Conservation (phyloP, 2,329 filamentous ascomycete species). For the Monosporascus ibericus region DNA sequence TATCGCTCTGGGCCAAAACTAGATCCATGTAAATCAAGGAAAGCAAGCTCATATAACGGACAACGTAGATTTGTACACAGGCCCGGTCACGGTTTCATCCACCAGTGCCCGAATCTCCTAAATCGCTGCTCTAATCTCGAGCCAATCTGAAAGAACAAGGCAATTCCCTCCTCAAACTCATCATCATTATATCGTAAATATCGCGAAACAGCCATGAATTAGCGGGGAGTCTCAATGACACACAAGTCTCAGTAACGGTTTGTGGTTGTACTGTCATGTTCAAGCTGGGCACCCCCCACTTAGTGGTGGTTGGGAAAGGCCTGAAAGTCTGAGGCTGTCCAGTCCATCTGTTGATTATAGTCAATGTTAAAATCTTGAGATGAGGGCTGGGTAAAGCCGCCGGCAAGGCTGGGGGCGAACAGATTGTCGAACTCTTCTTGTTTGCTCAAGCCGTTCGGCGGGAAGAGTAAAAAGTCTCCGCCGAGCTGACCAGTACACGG, state of each 20-base stretch:
- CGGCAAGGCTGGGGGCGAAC: slow-evolving; percentile 45
- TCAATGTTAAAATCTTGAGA: slow-evolving; percentile 41
- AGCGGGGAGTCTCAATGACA: background rate
- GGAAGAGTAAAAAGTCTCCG: slow-evolving; percentile 62
- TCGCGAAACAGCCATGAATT: background rate
- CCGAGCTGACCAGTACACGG: slow-evolving; percentile 35
- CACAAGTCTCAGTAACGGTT: background rate
- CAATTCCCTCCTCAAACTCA: slow-evolving; percentile 9
- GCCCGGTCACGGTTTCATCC: background rate
- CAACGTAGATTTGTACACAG: background rate
- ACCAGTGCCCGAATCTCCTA: background rate
- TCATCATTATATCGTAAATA: slow-evolving; percentile 23
- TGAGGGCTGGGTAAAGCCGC: slow-evolving; percentile 46
- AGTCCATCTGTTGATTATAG: slow-evolving; percentile 22
- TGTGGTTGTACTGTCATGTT: no score
- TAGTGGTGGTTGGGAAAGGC: slow-evolving; percentile 13
- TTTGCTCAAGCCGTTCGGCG: slow-evolving; percentile 33
- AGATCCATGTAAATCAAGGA: background rate
- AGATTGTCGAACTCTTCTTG: slow-evolving; percentile 35
- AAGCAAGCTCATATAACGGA: background rate
- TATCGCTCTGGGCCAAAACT: background rate
- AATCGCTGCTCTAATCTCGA: background rate
- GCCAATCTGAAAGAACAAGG: background rate
- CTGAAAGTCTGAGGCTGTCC: slow-evolving; percentile 18
- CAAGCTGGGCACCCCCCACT: background rate